Base-by-base conservation (phyloP, 768 basidiomycete genomes). In the Pisolithus tinctorius region DNA sequence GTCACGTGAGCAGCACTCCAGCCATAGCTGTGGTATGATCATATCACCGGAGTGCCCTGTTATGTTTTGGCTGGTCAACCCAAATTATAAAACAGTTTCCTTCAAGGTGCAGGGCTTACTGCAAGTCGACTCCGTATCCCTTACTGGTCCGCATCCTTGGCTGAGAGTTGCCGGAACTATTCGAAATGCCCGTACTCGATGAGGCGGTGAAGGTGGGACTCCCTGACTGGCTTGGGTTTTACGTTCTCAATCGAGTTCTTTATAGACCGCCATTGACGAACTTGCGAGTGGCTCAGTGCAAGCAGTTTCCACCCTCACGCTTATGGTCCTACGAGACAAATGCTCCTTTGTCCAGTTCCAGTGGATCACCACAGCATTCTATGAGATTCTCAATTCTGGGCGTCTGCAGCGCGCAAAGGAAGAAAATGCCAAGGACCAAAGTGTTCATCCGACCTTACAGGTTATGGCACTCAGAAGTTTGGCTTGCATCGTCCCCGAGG, bases 271-370 rank as follows among this genome's bases (percentile, higher is more conserved):
- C 8, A 48, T 67, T 43, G 49, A 49, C 30, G 54, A 55, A 16
- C 62, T 65, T n/a, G 53, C 46, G 29, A 54, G 49, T 14, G 66
- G 64, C 10, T 68, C 64, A 6, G 17, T 45, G 34, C 38, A 23
- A 17, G 62, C 64, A 17, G 50, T 57, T 13, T 42, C 42, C 17
- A 55, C 50, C 14, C 40, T 66, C 53, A 51, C 49, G n/a, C 13
- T 29, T 44, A 45, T 64, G 45, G 66, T 66, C 30, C 45, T 61
- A 9, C 36, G 56, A 27, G 29, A 58, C 8, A 30, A 38, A 11
- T 64, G 64, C 44, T 52, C 60, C 36, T 11, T 48, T 8, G 45
- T 56, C n/a, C 64, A 66, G 44, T 49, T 42, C 31, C 25, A 52
- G 16, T 43, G 16, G 49, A 58, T 66, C 30, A 25, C 42, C 10